These are phyloP conservation scores for Begonia fuchsioides DNA, from an alignment of 306 rosid species.

Conservation along the genomic window DNA sequence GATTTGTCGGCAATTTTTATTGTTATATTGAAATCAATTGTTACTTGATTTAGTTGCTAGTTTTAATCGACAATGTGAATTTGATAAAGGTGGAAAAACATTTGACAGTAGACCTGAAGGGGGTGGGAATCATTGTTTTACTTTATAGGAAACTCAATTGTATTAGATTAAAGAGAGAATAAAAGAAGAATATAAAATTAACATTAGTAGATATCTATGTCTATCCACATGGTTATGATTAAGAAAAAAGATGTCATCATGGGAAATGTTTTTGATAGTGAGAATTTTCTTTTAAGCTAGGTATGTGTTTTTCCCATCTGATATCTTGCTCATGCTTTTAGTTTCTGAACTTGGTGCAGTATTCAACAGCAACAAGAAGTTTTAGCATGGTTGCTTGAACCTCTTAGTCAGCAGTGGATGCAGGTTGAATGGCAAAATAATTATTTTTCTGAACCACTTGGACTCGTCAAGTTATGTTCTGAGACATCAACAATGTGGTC, in stretches of 20 bases:
- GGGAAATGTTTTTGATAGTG: no score
- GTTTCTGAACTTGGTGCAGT: slow-evolving; percentile 35
- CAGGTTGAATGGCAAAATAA: slow-evolving; percentile 82
- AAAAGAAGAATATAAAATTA: no score
- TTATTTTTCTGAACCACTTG: slow-evolving; percentile 72
- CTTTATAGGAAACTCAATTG: no score
- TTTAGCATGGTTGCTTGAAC: slow-evolving; percentile 84
- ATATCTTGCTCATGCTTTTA: slow-evolving; percentile 8
- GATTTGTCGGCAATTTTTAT: not conserved
- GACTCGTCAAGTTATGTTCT: slow-evolving; percentile 60
- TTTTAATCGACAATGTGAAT: no score
- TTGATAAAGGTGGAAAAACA: no score
- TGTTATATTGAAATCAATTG: no score
- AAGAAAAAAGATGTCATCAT: no score
- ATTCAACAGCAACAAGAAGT: slow-evolving; percentile 95
- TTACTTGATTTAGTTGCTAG: no score
- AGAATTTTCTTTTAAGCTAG: no score
- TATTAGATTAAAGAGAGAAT: no score
- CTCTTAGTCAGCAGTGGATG: slow-evolving; percentile 77
- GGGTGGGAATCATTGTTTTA: no score
- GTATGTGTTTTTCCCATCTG: slow-evolving; percentile 2
- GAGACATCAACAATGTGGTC: slow-evolving; percentile 85
- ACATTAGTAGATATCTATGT: not conserved
- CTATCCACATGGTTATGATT: not conserved
- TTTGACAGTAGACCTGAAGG: no score